These are phyloP conservation scores for Mimosa bimucronata DNA, from an alignment of 306 rosid genomes.

Conservation along the genomic window DNA sequence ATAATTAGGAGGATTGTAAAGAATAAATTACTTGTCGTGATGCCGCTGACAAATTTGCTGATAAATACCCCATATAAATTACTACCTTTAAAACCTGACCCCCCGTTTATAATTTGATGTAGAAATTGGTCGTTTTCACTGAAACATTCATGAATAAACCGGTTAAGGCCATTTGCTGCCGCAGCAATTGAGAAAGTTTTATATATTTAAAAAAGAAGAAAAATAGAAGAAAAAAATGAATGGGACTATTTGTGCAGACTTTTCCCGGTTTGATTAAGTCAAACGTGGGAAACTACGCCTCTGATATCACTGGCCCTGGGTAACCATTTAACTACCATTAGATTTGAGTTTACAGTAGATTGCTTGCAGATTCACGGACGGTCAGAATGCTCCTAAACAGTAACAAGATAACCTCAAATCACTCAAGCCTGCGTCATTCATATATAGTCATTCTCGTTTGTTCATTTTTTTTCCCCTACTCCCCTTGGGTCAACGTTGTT, in stretches of 20 bases:
- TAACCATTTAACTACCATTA: background rate
- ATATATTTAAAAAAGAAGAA: background rate
- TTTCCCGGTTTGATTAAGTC: conserved; percentile 26
- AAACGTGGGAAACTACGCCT: conserved; percentile 19
- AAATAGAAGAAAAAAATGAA: background rate
- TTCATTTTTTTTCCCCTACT: background rate
- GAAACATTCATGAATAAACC: background rate
- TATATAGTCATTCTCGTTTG: no score
- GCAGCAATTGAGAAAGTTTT: background rate
- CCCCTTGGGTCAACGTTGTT: conserved; percentile 8
- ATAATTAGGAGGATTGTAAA: no score
- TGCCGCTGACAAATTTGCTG: no score
- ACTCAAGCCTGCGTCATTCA: background rate
- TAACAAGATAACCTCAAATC: background rate
- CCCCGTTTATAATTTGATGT: no score
- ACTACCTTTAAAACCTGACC: no score
- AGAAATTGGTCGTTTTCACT: background rate
- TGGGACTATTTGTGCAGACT: background rate
- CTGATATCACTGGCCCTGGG: background rate
- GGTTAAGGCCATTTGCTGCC: background rate
- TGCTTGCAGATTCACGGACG: background rate
- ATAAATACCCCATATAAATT: no score
- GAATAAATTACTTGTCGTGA: no score
- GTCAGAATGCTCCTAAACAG: background rate
- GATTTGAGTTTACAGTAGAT: background rate